Conservation (phyloP, 1,284 basidiomycete species). For the Rhodotorula mucilaginosa region DNA sequence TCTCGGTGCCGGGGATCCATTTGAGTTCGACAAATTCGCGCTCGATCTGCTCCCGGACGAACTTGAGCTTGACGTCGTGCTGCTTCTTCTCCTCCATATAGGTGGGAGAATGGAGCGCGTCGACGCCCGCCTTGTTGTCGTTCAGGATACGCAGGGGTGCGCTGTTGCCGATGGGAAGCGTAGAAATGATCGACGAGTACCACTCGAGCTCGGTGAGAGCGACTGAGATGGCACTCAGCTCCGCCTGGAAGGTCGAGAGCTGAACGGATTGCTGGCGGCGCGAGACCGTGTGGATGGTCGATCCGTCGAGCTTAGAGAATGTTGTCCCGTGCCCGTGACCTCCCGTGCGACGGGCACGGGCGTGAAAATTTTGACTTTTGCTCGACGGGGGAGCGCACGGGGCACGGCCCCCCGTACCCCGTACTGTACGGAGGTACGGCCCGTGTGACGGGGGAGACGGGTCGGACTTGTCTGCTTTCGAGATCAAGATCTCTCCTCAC, state of each 20-base stretch:
- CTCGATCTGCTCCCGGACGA: slow-evolving; percentile 9
- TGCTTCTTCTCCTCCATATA: slow-evolving; percentile 8
- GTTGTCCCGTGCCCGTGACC: no score
- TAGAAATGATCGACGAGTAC: background rate
- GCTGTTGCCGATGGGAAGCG: background rate
- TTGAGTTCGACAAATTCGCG: background rate
- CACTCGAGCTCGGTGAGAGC: slow-evolving; percentile 6
- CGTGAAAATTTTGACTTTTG: no score
- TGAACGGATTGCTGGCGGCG: slow-evolving; percentile 18
- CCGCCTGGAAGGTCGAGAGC: slow-evolving; percentile 24
- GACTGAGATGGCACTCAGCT: slow-evolving; percentile 13
- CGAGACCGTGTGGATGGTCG: slow-evolving; percentile 13
- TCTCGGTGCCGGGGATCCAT: background rate
- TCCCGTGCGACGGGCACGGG: no score
- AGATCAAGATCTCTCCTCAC: no score
- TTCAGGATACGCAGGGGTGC: slow-evolving; percentile 3
- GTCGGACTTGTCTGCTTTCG: no score
- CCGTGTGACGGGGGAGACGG: no score
- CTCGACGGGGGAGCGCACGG: no score
- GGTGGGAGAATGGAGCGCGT: background rate
- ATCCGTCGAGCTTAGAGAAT: background rate
- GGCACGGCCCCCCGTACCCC: no score
- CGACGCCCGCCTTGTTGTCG: slow-evolving; percentile 8
- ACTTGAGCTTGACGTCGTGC: slow-evolving; percentile 7
- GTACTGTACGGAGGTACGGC: no score